Base-by-base conservation (phyloP, 2,329 filamentous ascomycete genomes). In the Colletotrichum endophyticum region DNA sequence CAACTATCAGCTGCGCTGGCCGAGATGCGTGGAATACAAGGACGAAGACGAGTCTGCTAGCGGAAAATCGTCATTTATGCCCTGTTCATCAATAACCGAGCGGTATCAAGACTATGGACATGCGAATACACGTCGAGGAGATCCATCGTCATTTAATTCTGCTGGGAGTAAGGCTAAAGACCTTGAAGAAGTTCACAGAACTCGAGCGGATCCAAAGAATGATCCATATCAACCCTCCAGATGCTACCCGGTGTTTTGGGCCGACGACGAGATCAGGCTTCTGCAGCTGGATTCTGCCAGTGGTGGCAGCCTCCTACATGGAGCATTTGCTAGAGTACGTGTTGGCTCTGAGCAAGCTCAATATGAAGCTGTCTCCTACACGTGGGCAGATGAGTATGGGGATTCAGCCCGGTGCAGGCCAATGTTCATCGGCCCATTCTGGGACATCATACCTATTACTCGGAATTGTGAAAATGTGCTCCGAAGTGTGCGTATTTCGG, bases 61-160 rank as follows among this genome's bases (percentile, higher is more conserved):
- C 19, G 39, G 8, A 44, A 0, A 6, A n/a, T 44, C 8, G 19
- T 1, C 2, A 3, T 44, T 22, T 22, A 3, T 49, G 44, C 44
- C 44, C 3, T 44, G 19, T 3, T 44, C 19, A 2, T 3, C 8
- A 11, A 44, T n/a, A 2, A n/a, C 2, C 2, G 8, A 44, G 39
- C 1, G 19, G 9, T 44, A n/a, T 44, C 39, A 44, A n/a, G 39
- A 44, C 19, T 3, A 11, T 9, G 5, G 39, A 44, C 1, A 6
- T n/a, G 0, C 9, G 9, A 49, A 49, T n/a, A 0, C 9, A 0
- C 44, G 3, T 49, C 9, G 19, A 2, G 39, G 19, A 44, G 8
- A 7, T 12, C 5, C 39, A 19, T 49, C 39, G 4, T n/a, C 9
- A n/a, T 49, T 6, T n/a, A 1, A 49, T 6, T 6, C 9, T n/a